Evolutionary conservation across 2,329 filamentous ascomycete species (phyloP).

Genomic region (Aspergillus neotritici): DNA sequence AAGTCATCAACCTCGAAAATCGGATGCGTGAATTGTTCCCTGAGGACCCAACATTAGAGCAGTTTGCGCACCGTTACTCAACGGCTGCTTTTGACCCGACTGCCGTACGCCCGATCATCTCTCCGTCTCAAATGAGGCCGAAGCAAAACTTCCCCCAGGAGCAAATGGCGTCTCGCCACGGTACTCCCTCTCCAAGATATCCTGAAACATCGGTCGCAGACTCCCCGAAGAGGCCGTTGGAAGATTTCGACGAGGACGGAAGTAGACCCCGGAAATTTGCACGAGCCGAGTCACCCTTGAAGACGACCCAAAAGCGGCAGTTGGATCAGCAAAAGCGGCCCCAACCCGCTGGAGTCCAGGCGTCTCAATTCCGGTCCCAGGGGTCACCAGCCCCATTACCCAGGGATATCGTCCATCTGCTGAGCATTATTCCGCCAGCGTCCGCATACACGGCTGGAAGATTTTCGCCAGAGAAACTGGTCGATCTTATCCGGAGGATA

Average conservation of each 20-base stretch:
- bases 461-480: conserved; percentile 66
- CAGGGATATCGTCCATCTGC: conserved; percentile 55
- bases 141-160: conserved; percentile 42
- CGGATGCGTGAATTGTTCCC: conserved; percentile 93
- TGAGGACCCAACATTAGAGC: conserved; percentile 68
- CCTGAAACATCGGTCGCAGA: conserved; percentile 32
- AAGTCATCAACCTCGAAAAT: conserved; percentile 84
- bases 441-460: conserved; percentile 65
- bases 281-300: conserved; percentile 86
- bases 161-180: conserved; percentile 24
- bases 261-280: conserved; percentile 78
- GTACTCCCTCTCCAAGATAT: conserved; percentile 33
- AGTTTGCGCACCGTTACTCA: conserved; percentile 72
- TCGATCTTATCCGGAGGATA: conserved; percentile 65
- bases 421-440: conserved; percentile 69
- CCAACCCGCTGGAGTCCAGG: conserved; percentile 26
- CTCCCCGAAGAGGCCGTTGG: conserved; percentile 56
- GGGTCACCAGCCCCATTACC: conserved; percentile 62
- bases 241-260: conserved; percentile 66
- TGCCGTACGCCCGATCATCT: conserved; percentile 74
- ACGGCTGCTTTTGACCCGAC: conserved; percentile 74
- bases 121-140: conserved; percentile 70
- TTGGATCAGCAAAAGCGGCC: conserved; percentile 66
- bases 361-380: conserved; percentile 46
- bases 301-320: conserved; percentile 79